A percentile compares a stretch with the other conserved stretches of the same genome.
These are phyloP conservation scores for Colletotrichum orchidophilum DNA, from an alignment of 2,329 filamentous ascomycete genomes.

Conservation along the genomic window DNA sequence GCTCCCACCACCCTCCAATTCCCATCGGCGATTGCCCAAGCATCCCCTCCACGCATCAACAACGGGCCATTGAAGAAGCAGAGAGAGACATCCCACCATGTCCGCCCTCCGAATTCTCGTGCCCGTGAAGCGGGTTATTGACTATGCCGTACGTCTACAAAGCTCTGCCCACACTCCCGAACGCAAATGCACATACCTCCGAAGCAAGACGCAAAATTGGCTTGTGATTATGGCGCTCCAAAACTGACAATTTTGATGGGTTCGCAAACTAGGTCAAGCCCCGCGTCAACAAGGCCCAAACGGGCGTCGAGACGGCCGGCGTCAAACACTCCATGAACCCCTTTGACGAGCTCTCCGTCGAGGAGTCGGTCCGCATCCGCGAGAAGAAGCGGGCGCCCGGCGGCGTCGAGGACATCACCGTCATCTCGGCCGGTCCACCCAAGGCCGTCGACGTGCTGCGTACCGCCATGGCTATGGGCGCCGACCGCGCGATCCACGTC, in stretches of 20 bases:
- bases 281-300: constrained; percentile 76
- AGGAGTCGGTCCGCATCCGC: constrained; percentile 94
- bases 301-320: constrained; percentile 88
- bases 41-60: constrained; percentile 13
- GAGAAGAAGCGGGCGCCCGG: constrained; percentile 79
- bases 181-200: not conserved
- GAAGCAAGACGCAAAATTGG: constrained; percentile 13
- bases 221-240: constrained; percentile 14
- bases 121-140: constrained; percentile 85
- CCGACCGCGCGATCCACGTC: constrained; percentile 90
- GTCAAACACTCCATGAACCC: constrained; percentile 99
- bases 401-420: constrained; percentile 90
- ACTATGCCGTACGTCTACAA: constrained; percentile 76
- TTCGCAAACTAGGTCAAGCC: constrained; percentile 67
- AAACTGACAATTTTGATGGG: constrained; percentile 25
- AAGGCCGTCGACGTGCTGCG: constrained; percentile 91
- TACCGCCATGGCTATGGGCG: constrained; percentile 98
- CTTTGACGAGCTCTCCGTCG: constrained; percentile 97
- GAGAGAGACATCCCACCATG: constrained; percentile 24
- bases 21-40: constrained; percentile 33
- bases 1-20: constrained; percentile 23
- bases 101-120: constrained; percentile 67
- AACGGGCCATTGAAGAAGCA: constrained; percentile 24
- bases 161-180: not conserved
- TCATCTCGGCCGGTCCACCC: constrained; percentile 85